These are phyloP conservation scores for Saccharum officinarum DNA, from an alignment of 176 grass and related monocot species.

Conservation along the genomic window DNA sequence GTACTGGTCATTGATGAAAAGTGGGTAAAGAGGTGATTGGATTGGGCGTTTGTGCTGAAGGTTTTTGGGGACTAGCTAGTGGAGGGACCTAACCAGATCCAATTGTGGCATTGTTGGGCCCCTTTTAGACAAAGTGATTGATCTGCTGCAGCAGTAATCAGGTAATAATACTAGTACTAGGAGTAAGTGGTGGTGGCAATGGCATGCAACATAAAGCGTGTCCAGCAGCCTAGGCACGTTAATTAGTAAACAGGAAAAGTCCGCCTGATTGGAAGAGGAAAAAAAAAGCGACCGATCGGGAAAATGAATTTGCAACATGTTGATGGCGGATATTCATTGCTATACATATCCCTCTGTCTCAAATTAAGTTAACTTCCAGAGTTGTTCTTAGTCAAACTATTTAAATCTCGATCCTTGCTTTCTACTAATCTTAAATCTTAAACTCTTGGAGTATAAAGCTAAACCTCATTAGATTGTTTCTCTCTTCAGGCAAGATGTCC, in stretches of 20 bases:
- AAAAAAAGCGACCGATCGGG: not conserved
- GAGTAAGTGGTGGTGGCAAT: not conserved
- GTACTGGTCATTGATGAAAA: not conserved
- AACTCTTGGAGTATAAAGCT: too few relatives aligned
- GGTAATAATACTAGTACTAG: too few relatives aligned
- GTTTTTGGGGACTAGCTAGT: not conserved
- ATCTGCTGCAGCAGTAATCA: not conserved
- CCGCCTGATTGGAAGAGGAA: not conserved
- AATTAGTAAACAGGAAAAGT: not conserved
- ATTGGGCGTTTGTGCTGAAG: not conserved
- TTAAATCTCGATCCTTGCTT: too few relatives aligned
- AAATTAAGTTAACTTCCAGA: too few relatives aligned
- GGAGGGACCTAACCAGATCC: conserved; percentile 22
- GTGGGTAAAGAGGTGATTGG: conserved; percentile 1
- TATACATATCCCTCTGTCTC: too few relatives aligned
- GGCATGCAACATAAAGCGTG: not conserved
- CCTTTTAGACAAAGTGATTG: conserved; percentile 16
- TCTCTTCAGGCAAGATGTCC: too few relatives aligned
- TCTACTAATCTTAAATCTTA: too few relatives aligned
- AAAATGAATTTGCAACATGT: not conserved
- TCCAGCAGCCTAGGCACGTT: not conserved
- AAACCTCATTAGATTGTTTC: too few relatives aligned
- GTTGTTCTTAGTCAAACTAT: too few relatives aligned
- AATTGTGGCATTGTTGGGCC: not conserved
- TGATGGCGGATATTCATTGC: not conserved